phyloP scores from a whole-genome alignment of 2,329 filamentous ascomycete species.

The Talaromyces funiculosus region DNA sequence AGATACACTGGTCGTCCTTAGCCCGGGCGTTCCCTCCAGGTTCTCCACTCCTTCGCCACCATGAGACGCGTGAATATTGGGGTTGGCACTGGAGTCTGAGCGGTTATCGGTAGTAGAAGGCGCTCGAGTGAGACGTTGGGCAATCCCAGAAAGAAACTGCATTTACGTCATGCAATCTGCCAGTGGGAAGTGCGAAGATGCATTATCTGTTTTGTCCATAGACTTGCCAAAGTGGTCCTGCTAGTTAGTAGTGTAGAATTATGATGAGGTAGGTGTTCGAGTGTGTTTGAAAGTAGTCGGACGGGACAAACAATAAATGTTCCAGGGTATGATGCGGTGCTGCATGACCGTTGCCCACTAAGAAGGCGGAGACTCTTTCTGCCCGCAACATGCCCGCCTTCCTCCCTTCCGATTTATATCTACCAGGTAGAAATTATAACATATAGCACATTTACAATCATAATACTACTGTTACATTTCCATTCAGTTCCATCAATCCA shows the following conservation, averaged over 20 bases:
- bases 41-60: slow-evolving; percentile 19
- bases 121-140: slow-evolving; percentile 14
- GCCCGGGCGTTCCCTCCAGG: slow-evolving; percentile 22
- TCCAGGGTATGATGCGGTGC: slow-evolving; percentile 3
- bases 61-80: slow-evolving; percentile 18
- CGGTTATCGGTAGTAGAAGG: slow-evolving; percentile 8
- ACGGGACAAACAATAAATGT: neutral
- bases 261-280: neutral
- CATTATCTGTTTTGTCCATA: neutral
- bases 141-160: slow-evolving; percentile 18
- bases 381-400: neutral
- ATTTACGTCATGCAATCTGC: slow-evolving; percentile 18
- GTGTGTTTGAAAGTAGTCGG: neutral
- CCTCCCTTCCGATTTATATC: too few relatives aligned
- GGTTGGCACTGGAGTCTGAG: slow-evolving; percentile 3
- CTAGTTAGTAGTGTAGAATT: neutral
- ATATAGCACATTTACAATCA: neutral
- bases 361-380: neutral
- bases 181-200: slow-evolving; percentile 15
- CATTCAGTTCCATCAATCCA: neutral
- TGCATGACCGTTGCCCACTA: neutral
- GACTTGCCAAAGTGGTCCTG: neutral
- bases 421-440: neutral
- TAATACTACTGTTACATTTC: slow-evolving; percentile 14
- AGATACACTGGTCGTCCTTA: slow-evolving; percentile 16